Evolutionary conservation across 805 yeast species (phyloP), one percentile per base, ranked within the genome.

Genomic region (Candida khao-thaluensis): DNA sequence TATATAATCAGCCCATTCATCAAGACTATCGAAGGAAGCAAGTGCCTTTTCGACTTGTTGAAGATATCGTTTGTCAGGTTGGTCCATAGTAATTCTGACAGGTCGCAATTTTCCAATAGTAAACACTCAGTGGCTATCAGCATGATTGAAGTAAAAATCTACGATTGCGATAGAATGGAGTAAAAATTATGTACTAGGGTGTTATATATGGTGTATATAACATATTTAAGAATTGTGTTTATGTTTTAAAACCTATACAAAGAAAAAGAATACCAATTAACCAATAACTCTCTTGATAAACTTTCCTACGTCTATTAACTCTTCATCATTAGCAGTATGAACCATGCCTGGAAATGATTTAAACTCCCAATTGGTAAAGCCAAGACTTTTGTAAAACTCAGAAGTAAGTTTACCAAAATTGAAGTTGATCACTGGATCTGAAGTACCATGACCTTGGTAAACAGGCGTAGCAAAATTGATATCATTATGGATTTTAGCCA

Each of bases 1-100:
- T 41, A 93, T 93, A 58, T 91, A 89, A 57, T 93, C 99, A 10
- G 99, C 98, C 99, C 99, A 93, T 66, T 93, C 99, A 22, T 81
- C 85, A 1, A 89, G 83, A 2, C 85, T 65, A 37, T 87, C 96
- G 77, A 70, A 5, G 76, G 46, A 22, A 7, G 17, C 11, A 4
- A 47, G 17, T 9, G 44, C 43, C 23, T 40, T 43, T 28, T 47
- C 50, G 14, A 47, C 44, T 12, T 23, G 31, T 27, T 47, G 50
- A 15, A 14, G 22, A 30, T 43, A 42, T 22, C 45, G 37, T 43
- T 21, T 46, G 45, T 42, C 48, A 50, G 27, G 50, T 22, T 1
- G 55, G 34, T 24, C 44, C 30, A 23, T 37, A 38, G 23, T 37
- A n/a, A n/a, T n/a, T n/a, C n/a, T n/a, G n/a, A n/a, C n/a, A n/a